Evolutionary conservation across 2,329 filamentous ascomycete species (phyloP).

Genomic region (Fusarium oligoseptatum): DNA sequence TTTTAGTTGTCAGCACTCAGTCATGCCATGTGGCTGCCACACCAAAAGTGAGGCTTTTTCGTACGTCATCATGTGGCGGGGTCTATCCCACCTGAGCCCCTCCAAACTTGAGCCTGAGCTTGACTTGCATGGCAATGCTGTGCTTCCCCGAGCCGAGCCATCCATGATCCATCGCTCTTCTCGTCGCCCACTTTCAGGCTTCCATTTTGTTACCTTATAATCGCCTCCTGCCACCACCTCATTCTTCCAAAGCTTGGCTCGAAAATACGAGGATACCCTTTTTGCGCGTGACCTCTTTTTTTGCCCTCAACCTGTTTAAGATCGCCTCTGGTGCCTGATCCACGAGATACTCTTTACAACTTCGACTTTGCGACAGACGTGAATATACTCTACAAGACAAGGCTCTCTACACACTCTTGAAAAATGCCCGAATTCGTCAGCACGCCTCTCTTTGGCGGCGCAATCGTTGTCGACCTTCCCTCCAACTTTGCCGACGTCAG

Average conservation of each 20-base stretch:
- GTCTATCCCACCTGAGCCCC: slow-evolving; percentile 29
- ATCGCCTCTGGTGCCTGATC: slow-evolving; percentile 11
- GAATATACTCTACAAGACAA: background rate
- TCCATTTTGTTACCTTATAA: slow-evolving; percentile 24
- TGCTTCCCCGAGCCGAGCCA: slow-evolving; percentile 12
- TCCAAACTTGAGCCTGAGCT: slow-evolving; percentile 30
- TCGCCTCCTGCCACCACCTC: slow-evolving; percentile 12
- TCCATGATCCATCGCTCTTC: slow-evolving; percentile 32
- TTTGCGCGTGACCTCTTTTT: slow-evolving; percentile 7
- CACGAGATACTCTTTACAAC: background rate
- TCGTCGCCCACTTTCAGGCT: slow-evolving; percentile 36
- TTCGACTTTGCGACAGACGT: slow-evolving; percentile 13
- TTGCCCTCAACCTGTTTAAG: slow-evolving; percentile 6
- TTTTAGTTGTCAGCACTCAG: background rate
- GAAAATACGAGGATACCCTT: slow-evolving; percentile 11
- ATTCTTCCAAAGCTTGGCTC: slow-evolving; percentile 12
- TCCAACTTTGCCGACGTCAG: slow-evolving; percentile 79
- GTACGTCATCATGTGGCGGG: slow-evolving; percentile 40
- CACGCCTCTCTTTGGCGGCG: slow-evolving; percentile 78
- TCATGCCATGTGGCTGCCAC: background rate
- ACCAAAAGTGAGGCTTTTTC: slow-evolving; percentile 19
- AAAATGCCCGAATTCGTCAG: slow-evolving; percentile 67
- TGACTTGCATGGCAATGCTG: background rate
- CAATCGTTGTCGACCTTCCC: slow-evolving; percentile 77
- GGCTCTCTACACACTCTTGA: background rate